Evolutionary conservation across 805 yeast genomes (phyloP), one percentile per base, ranked within the genome.

Genomic region (Hagleromyces aurorensis): DNA sequence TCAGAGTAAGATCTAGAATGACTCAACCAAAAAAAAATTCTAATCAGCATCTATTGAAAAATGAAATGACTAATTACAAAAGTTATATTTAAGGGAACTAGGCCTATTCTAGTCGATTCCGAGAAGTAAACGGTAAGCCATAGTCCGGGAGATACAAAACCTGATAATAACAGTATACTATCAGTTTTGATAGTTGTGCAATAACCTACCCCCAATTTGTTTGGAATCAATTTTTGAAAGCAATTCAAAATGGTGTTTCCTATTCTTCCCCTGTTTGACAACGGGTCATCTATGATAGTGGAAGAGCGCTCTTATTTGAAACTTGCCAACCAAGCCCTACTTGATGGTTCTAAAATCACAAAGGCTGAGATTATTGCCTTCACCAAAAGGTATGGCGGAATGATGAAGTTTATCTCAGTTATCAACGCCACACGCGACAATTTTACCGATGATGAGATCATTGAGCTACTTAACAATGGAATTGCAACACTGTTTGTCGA

Each of bases 381-480:
- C 23, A 41, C 41, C 7, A 26, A 46, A 11, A 21, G 27, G 12
- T 24, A 25, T 14, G 30, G 40, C 20, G 28, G 37, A 7, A 31
- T 33, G 11, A 43, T 48, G 21, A 40, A 38, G 24, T 36, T 46
- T 13, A 48, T 49, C 10, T 50, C 59, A 8, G 55, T 56, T 16
- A 37, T 52, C 20, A 12, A 52, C 25, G 39, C 42, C 15, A 35
- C 37, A 16, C 36, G 49, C 13, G 27, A 32, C 3, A 34, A 34
- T 5, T 53, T 61, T 16, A 28, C 33, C 19, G 52, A 59, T 16
- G 61, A 64, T 22, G 79, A 76, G 34, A 52, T 64, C 12, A 59
- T 76, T 21, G 68, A 61, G 6, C 48, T 79, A 21, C 63, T 82
- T 34, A 80, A 82, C 46, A 62, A 61, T 29, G 91, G 91, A 25